Evolutionary conservation across 306 rosid genomes (phyloP).

Genomic region (Fragaria vesca): DNA sequence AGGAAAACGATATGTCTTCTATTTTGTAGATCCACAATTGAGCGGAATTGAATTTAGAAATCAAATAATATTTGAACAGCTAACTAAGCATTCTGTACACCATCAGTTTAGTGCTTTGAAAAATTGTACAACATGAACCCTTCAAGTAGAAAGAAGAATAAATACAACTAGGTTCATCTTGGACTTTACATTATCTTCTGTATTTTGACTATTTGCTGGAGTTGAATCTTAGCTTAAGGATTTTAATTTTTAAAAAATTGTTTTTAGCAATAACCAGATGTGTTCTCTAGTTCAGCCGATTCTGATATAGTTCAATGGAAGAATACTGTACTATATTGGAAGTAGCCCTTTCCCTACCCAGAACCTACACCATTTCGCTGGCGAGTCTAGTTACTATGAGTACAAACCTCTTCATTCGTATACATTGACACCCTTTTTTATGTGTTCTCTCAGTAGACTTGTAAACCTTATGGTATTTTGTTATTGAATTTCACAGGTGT

Average conservation of each 20-base stretch:
- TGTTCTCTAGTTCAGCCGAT: background rate
- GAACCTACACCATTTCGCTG: background rate
- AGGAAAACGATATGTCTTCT: background rate
- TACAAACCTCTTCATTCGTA: background rate
- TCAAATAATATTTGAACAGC: background rate
- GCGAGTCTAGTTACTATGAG: background rate
- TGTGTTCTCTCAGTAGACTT: slow-evolving; percentile 14
- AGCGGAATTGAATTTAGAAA: background rate
- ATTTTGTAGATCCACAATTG: background rate
- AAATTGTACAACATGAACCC: background rate
- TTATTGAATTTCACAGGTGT: slow-evolving; percentile 45
- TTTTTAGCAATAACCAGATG: background rate
- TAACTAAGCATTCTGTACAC: background rate
- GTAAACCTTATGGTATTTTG: slow-evolving; percentile 16
- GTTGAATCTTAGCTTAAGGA: background rate
- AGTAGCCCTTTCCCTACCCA: background rate
- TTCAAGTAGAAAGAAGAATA: background rate
- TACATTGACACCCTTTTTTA: background rate
- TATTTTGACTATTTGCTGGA: background rate
- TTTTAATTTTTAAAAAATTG: no score
- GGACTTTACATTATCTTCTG: background rate
- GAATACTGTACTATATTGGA: background rate
- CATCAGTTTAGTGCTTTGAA: background rate
- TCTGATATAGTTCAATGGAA: background rate
- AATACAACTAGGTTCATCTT: background rate